Conservation (phyloP, 2,329 filamentous ascomycete genomes). For the Penicillium sp. region DNA sequence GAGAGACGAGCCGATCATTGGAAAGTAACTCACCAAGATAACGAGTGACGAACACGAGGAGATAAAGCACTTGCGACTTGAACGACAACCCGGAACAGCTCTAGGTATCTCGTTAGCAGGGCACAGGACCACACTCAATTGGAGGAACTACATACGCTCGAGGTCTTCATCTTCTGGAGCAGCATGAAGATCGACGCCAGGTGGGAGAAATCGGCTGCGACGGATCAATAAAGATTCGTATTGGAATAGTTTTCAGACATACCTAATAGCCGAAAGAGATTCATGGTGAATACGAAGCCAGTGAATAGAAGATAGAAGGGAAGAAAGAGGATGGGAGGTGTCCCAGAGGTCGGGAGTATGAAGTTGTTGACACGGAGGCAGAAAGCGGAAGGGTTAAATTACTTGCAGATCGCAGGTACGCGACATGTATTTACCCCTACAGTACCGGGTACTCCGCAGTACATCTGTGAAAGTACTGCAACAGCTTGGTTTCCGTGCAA, state of each 20-base stretch:
- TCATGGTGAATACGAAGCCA: constrained; percentile 54
- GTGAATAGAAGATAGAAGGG: background rate
- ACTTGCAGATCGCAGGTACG: constrained; percentile 23
- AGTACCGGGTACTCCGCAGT: background rate
- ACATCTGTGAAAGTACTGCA: background rate
- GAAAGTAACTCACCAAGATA: constrained; percentile 69
- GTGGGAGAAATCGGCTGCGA: constrained; percentile 88
- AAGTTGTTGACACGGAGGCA: constrained; percentile 46
- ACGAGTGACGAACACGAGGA: constrained; percentile 89
- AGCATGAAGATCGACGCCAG: constrained; percentile 91
- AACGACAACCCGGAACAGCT: constrained; percentile 98
- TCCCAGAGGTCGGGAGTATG: constrained; percentile 1
- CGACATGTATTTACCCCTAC: constrained; percentile 10
- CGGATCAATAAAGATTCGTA: constrained; percentile 18
- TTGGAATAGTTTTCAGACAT: constrained; percentile 17
- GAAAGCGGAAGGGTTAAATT: constrained; percentile 23
- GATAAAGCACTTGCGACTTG: constrained; percentile 95
- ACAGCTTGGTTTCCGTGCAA: background rate
- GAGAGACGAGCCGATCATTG: background rate
- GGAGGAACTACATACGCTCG: constrained; percentile 66
- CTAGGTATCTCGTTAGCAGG: constrained; percentile 48
- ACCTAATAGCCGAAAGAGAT: constrained; percentile 70
- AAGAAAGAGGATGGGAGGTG: background rate
- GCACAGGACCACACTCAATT: background rate
- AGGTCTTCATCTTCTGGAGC: constrained; percentile 92